phyloP scores from a whole-genome alignment of 495 filamentous ascomycete species.

The Parathielavia appendiculata region DNA sequence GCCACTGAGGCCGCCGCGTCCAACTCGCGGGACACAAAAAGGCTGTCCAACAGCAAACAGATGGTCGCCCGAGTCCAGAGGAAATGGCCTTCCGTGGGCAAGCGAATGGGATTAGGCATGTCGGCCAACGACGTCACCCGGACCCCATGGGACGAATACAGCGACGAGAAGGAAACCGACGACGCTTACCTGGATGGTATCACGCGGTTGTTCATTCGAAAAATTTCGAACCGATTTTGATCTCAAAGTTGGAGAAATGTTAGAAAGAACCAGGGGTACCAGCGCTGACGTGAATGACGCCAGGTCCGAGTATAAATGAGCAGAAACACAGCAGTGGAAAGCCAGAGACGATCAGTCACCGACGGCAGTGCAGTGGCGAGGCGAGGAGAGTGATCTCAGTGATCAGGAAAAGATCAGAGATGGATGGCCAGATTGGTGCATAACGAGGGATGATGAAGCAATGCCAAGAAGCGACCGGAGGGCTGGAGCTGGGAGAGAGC shows the following conservation, averaged over 20 bases:
- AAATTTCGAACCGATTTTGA: background rate
- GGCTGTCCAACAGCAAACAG: slow-evolving; percentile 9
- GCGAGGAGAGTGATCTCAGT: background rate
- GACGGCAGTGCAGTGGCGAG: background rate
- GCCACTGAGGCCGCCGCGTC: slow-evolving; percentile 11
- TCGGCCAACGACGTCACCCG: background rate
- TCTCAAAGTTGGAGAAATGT: background rate
- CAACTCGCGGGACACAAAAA: background rate
- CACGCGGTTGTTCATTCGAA: background rate
- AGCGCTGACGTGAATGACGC: background rate
- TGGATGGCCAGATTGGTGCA: slow-evolving; percentile 20
- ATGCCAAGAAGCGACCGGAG: slow-evolving; percentile 26
- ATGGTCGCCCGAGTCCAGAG: background rate
- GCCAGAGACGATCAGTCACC: background rate
- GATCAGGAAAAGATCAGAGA: background rate
- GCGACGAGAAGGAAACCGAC: background rate
- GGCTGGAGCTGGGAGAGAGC: background rate
- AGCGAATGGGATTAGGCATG: background rate
- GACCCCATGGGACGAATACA: background rate
- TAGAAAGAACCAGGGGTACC: background rate
- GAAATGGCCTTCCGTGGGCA: background rate
- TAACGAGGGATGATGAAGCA: slow-evolving; percentile 23
- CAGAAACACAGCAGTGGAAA: background rate
- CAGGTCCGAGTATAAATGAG: background rate
- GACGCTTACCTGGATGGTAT: background rate